Base-by-base conservation (phyloP, 768 basidiomycete species). In the Rhizopogon rudus region DNA sequence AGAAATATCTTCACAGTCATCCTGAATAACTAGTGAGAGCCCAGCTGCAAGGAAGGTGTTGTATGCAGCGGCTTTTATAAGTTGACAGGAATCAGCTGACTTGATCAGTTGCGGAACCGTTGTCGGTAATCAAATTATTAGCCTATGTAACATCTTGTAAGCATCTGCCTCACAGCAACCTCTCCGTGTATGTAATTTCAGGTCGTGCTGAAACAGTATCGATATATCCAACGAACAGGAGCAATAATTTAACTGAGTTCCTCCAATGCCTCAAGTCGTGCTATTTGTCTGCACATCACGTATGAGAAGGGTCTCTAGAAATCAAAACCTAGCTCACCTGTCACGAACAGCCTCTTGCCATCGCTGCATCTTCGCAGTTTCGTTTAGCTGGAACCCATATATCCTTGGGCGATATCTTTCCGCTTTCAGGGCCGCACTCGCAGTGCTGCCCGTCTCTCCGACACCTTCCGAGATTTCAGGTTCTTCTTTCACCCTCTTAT, bases 301-400 rank as follows among this genome's bases (percentile, higher is more conserved):
- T 33, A 50, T 63, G 29, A 62, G 57, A 51, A 52, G 20, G 8
- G 25, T 16, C 12, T 40, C 41, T 16, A 3, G 35, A 45, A 45
- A 37, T 1, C 35, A 42, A 9, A 17, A 7, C 20, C 12, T 10
- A 37, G 61, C 65, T 61, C 55, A 88, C 93, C 82, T 80, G 71
- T 98, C 95, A 52, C 96, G 74, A 39, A 88, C 82, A 3, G 92
- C 95, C 72, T 93, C 92, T 71, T 98, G 93, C 97, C 97, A 99
- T 63, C 95, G 77, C 67, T 94, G 89, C 61, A 97, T 71, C 71
- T 88, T 95, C 16, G 96, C 96, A 57, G 83, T 86, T 75, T 98
- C 97, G 65, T 98, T 82, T 37, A 98, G 76, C 72, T 94, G 92
- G 80, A 99, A 99, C 1, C 97, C 97, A 71, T 98, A 98, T 51